A percentile compares a stretch with the other conserved stretches of the same genome.
Evolutionary conservation across 495 filamentous ascomycete species (phyloP).

Genomic region (Aspergillus olivimuriae): DNA sequence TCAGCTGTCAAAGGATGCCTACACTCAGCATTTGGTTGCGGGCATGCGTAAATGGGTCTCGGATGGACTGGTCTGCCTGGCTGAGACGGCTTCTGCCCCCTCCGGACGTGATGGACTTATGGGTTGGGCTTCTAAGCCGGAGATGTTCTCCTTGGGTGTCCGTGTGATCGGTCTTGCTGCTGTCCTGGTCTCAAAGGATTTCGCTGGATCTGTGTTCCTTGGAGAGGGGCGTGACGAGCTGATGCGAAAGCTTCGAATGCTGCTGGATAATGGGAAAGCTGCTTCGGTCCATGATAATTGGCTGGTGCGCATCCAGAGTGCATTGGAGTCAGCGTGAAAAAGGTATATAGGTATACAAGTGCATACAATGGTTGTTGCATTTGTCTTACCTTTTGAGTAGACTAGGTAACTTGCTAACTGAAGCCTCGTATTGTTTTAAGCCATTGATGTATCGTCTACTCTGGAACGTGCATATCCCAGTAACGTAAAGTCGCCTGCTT

Average conservation of each 20-base stretch:
- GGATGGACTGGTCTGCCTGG: conserved; percentile 48
- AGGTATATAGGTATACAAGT: conserved; percentile 1
- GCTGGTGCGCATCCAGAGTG: conserved; percentile 24
- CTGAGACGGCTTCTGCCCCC: conserved; percentile 16
- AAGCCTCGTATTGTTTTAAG: too few relatives aligned
- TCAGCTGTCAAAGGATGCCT: conserved; percentile 18
- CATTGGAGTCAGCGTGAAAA: conserved; percentile 15
- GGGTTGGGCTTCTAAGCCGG: conserved; percentile 67
- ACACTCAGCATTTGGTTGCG: conserved; percentile 16
- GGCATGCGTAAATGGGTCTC: conserved; percentile 47
- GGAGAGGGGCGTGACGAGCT: conserved; percentile 15
- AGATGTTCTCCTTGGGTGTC: conserved; percentile 62
- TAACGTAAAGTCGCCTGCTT: too few relatives aligned
- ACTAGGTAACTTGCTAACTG: too few relatives aligned
- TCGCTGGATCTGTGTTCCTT: conserved; percentile 24
- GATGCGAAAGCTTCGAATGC: conserved; percentile 13
- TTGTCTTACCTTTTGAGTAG: too few relatives aligned
- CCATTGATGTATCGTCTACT: too few relatives aligned
- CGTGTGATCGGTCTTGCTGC: conserved; percentile 40
- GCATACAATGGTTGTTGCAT: too few relatives aligned
- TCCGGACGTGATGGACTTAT: conserved; percentile 53
- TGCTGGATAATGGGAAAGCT: conserved; percentile 18
- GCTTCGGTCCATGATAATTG: conserved; percentile 31
- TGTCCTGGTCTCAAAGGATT: conserved; percentile 38
- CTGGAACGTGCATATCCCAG: too few relatives aligned